phyloP scores from a whole-genome alignment of 192 early-diverging fungal species.

The Coemansia sp. region DNA sequence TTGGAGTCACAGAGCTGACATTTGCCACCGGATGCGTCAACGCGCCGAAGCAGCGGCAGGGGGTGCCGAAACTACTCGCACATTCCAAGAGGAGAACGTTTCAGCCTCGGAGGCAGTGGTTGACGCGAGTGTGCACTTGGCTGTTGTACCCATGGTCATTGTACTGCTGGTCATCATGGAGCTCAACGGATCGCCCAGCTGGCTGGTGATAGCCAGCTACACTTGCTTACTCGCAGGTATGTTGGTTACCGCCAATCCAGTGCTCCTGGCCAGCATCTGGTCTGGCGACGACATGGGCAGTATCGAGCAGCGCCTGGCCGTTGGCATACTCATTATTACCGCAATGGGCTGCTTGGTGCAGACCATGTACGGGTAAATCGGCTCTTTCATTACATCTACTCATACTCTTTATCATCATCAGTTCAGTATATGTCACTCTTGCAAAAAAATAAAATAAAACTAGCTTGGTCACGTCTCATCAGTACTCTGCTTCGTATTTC shows the following conservation, averaged over 20 bases:
- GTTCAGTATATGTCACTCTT: background rate
- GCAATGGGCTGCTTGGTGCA: conserved; percentile 33
- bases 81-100: conserved; percentile 17
- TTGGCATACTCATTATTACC: conserved; percentile 21
- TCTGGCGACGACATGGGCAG: conserved; percentile 10
- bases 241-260: conserved; percentile 25
- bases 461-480: background rate
- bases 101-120: conserved; percentile 20
- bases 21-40: conserved; percentile 16
- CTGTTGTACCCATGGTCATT: conserved; percentile 30
- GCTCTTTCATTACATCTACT: background rate
- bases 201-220: conserved; percentile 46
- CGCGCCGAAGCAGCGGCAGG: background rate
- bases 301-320: conserved; percentile 28
- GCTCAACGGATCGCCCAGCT: conserved; percentile 36
- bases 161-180: conserved; percentile 44
- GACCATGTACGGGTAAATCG: conserved; percentile 15
- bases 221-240: conserved; percentile 35
- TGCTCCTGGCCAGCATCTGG: conserved; percentile 23
- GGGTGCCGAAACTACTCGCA: conserved; percentile 1
- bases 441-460: background rate
- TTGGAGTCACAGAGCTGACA: conserved; percentile 22
- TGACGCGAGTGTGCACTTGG: conserved; percentile 23
- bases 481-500: background rate
- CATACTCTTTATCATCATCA: conserved; percentile 8